Conservation (phyloP, 805 yeast genomes). For the Lipomyces anomalus region DNA sequence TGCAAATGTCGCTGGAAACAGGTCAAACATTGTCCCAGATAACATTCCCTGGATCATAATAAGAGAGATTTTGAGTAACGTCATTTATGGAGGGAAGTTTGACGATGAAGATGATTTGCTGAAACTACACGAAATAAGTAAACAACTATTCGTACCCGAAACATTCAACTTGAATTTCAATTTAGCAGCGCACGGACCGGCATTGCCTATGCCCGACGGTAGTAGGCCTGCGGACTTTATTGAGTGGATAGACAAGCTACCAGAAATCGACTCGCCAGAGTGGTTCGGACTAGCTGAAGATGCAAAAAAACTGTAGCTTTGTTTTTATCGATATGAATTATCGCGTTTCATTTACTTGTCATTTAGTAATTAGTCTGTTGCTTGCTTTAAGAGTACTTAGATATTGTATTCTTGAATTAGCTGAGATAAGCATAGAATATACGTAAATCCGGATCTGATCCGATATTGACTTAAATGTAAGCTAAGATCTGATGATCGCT, state of each 20-base stretch:
- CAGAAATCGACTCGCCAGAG: conserved; percentile 43
- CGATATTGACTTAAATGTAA: too few relatives aligned
- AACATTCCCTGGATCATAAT: conserved; percentile 52
- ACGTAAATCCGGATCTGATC: too few relatives aligned
- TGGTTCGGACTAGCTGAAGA: conserved; percentile 50
- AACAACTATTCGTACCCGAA: conserved; percentile 14
- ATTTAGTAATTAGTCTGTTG: too few relatives aligned
- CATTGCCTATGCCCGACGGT: conserved; percentile 45
- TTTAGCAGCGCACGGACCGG: conserved; percentile 12
- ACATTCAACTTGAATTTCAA: conserved; percentile 41
- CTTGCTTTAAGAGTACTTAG: too few relatives aligned
- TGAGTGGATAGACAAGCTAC: conserved; percentile 49
- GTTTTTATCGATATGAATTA: too few relatives aligned
- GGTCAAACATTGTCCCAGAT: conserved; percentile 41
- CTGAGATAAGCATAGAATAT: too few relatives aligned
- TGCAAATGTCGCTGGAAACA: conserved; percentile 26
- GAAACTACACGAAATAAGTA: conserved; percentile 20
- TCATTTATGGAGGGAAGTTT: conserved; percentile 55
- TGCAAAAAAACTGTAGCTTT: conserved; percentile 36
- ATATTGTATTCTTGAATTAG: too few relatives aligned
- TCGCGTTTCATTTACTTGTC: too few relatives aligned
- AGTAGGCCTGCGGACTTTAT: conserved; percentile 32
- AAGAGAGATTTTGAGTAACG: conserved; percentile 44
- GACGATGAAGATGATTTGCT: conserved; percentile 25
- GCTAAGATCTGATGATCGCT: too few relatives aligned